These are phyloP conservation scores for Cystobasidium pallidum DNA, from an alignment of 1,284 basidiomycete species.

Conservation along the genomic window DNA sequence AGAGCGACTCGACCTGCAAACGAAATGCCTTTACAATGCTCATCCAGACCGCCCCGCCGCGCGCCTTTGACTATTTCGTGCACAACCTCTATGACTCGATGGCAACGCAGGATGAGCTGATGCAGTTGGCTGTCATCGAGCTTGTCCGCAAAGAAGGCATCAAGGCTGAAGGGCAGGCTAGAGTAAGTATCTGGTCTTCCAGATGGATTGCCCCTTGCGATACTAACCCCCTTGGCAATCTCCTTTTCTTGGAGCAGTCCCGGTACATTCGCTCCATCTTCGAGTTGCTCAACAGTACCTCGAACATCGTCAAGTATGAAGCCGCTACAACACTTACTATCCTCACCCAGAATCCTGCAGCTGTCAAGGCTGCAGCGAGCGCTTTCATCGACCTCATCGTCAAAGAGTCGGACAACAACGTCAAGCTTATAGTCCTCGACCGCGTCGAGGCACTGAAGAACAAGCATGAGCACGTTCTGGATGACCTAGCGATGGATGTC, in stretches of 20 bases:
- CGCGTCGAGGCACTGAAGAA: slow-evolving; percentile 81
- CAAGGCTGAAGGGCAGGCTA: slow-evolving; percentile 47
- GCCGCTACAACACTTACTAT: slow-evolving; percentile 94
- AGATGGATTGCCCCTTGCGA: neutral
- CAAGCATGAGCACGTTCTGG: slow-evolving; percentile 88
- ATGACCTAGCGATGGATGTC: slow-evolving; percentile 93
- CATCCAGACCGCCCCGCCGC: slow-evolving; percentile 81
- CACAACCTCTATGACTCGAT: slow-evolving; percentile 81
- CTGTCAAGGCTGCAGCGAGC: slow-evolving; percentile 91
- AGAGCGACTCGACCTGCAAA: slow-evolving; percentile 95
- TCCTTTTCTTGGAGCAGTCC: slow-evolving; percentile 62
- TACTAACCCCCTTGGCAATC: neutral
- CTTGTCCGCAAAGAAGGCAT: slow-evolving; percentile 77
- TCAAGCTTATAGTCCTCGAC: slow-evolving; percentile 96
- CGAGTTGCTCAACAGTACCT: slow-evolving; percentile 87
- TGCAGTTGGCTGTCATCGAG: slow-evolving; percentile 97
- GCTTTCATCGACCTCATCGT: slow-evolving; percentile 87
- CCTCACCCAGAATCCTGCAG: slow-evolving; percentile 92
- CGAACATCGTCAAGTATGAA: slow-evolving; percentile 96
- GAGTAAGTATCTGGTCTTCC: slow-evolving; percentile 31
- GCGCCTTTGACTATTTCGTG: slow-evolving; percentile 88
- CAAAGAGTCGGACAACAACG: slow-evolving; percentile 98
- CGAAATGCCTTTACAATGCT: slow-evolving; percentile 97
- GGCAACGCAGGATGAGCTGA: slow-evolving; percentile 80
- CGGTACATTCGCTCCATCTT: slow-evolving; percentile 94